Base-by-base conservation (phyloP, 148 eudicot species). In the Nepenthes mirabilis region DNA sequence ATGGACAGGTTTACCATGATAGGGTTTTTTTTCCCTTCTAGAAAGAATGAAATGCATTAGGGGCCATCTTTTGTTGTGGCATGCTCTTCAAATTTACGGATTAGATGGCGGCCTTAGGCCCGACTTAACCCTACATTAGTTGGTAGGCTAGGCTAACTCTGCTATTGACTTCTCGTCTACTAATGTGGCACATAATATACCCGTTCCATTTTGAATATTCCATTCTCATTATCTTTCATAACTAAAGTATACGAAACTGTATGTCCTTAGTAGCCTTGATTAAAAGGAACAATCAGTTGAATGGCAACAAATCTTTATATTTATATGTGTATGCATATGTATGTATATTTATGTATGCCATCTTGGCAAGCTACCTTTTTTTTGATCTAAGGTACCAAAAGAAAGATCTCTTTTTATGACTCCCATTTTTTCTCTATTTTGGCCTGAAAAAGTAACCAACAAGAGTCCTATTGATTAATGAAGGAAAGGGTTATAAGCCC, bases 381-480 rank as follows among this genome's bases (percentile, higher is more conserved):
- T 10, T 62, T 49, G 55, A 49, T 62, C 56, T 62, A 53, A 62
- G 55, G 65, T 62, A 32, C 65, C 56, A 62, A 62, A 56, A 62
- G 65, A 62, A 62, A 62, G 65, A 62, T 62, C 65, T 62, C 65
- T 62, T 62, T 62, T 62, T 62, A 62, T 62, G 56, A 62, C 65
- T 62, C 50, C 40, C 52, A 50, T 62, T 62, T 62, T 14, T 56
- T 56, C 10, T 62, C 56, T 43, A 62, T 62, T 62, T n/a, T 35
- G 65, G 56, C 43, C 56, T 34, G 56, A 43, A 62, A 62, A 62
- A 62, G 40, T 62, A 48, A 62, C 54, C 55, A 62, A 36, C 56
- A 33, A 50, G 65, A 56, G 64, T 11, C 54, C 37, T 58, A 58
- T 58, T 58, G 61, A 37, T 58, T 47, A 58, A 37, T 58, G 61